Percentiles rank a stretch among this genome's conserved stretches.
Conservation (phyloP, 768 basidiomycete species). For the Suillus discolor region DNA sequence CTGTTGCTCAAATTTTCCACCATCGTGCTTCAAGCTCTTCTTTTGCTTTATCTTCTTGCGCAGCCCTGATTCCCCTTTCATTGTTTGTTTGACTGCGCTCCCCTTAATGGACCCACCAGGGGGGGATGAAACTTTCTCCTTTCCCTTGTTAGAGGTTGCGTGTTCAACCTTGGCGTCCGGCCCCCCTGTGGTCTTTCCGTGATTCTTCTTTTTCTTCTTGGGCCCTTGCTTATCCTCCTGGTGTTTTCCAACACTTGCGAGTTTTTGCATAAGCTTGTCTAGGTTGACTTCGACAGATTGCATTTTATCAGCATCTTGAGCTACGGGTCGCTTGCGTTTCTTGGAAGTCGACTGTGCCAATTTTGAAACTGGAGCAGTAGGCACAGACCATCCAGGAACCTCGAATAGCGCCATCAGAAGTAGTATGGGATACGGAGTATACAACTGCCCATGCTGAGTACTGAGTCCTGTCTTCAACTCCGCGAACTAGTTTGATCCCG, state of each 20-base stretch:
- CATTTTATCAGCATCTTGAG: constrained; percentile 39
- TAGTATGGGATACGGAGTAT: neutral
- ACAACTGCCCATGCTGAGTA: too few relatives aligned
- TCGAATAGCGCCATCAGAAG: constrained; percentile 54
- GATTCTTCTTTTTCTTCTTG: constrained; percentile 24
- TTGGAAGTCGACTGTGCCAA: constrained; percentile 42
- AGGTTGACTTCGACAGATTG: constrained; percentile 51
- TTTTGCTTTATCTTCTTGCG: constrained; percentile 21
- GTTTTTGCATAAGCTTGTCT: constrained; percentile 59
- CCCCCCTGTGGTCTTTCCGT: neutral
- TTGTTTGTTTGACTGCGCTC: neutral
- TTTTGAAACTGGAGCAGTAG: constrained; percentile 42
- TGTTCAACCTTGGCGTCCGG: neutral
- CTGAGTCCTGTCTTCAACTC: neutral
- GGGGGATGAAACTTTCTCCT: constrained; percentile 1
- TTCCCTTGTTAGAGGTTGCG: constrained; percentile 12
- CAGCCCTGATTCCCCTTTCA: neutral
- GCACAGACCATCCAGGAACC: constrained; percentile 70
- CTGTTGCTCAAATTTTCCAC: constrained; percentile 23
- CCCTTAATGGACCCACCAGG: neutral
- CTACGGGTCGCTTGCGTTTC: constrained; percentile 54
- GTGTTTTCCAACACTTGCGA: constrained; percentile 31
- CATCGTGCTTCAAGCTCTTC: constrained; percentile 20
- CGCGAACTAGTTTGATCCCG: neutral
- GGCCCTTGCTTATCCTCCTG: constrained; percentile 16